phyloP scores from a whole-genome alignment of 768 basidiomycete genomes.

The Termitomyces heimii region DNA sequence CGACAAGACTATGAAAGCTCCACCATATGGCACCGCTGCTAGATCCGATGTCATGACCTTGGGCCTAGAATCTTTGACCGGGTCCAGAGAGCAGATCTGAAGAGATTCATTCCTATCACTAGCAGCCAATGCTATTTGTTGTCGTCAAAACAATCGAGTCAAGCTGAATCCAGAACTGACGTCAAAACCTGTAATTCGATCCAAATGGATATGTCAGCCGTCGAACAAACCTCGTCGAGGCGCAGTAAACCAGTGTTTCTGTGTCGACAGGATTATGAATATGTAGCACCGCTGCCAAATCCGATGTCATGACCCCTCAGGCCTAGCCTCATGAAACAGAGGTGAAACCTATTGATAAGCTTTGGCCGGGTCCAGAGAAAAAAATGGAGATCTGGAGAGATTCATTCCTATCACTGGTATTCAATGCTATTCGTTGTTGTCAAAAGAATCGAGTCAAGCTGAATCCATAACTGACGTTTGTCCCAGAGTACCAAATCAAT shows the following conservation, averaged over 20 bases:
- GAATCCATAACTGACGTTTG: background rate
- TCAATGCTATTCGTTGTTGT: background rate
- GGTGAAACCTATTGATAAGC: background rate
- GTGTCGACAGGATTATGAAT: background rate
- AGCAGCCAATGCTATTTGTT: background rate
- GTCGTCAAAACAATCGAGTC: background rate
- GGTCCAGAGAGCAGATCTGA: background rate
- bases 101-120: background rate
- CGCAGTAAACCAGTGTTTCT: too few relatives aligned
- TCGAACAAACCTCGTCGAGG: too few relatives aligned
- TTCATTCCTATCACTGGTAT: background rate
- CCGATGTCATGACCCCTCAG: background rate
- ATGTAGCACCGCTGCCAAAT: background rate
- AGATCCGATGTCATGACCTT: background rate
- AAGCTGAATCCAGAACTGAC: background rate
- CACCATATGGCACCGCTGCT: background rate
- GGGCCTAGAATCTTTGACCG: background rate
- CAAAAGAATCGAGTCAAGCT: background rate
- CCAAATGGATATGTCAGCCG: too few relatives aligned
- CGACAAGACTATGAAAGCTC: too few relatives aligned
- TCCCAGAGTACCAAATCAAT: background rate
- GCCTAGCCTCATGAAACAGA: too few relatives aligned
- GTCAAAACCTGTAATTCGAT: too few relatives aligned
- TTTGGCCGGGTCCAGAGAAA: background rate
- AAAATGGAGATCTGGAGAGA: background rate